Evolutionary conservation across 805 yeast species (phyloP).

Genomic region (Debaryomyces hansenii): DNA sequence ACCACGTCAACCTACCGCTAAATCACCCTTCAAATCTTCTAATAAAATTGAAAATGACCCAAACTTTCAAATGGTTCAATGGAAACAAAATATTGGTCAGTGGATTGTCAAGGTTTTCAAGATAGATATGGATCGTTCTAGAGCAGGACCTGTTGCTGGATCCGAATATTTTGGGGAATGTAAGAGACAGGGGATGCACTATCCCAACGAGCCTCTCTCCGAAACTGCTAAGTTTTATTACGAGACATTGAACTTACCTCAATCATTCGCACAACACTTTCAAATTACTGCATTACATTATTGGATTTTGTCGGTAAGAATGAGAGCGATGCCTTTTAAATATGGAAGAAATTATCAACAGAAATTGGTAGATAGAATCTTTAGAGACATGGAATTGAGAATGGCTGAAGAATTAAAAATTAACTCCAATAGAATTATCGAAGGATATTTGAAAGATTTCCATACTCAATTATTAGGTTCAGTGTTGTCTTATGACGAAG

Average conservation of each 20-base stretch:
- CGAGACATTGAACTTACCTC: slow-evolving; percentile 76
- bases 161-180: slow-evolving; percentile 83
- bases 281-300: slow-evolving; percentile 88
- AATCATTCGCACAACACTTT: slow-evolving; percentile 93
- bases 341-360: slow-evolving; percentile 90
- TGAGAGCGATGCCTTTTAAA: slow-evolving; percentile 94
- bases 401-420: slow-evolving; percentile 86
- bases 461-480: slow-evolving; percentile 88
- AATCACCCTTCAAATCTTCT: slow-evolving; percentile 40
- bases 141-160: slow-evolving; percentile 96
- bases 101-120: slow-evolving; percentile 58
- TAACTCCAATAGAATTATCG: slow-evolving; percentile 75
- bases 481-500: slow-evolving; percentile 91
- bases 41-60: slow-evolving; percentile 38
- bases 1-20: slow-evolving; percentile 36
- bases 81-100: slow-evolving; percentile 58
- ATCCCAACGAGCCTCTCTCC: slow-evolving; percentile 69
- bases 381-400: slow-evolving; percentile 85
- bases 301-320: slow-evolving; percentile 91
- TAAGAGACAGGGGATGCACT: slow-evolving; percentile 78
- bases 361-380: slow-evolving; percentile 83
- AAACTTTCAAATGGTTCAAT: slow-evolving; percentile 33
- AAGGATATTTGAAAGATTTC: slow-evolving; percentile 84
- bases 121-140: slow-evolving; percentile 86
- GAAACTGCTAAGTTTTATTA: slow-evolving; percentile 82